phyloP scores from a whole-genome alignment of 1,139 yeast genomes.

The Yamadazyma spencermartinsiae region DNA sequence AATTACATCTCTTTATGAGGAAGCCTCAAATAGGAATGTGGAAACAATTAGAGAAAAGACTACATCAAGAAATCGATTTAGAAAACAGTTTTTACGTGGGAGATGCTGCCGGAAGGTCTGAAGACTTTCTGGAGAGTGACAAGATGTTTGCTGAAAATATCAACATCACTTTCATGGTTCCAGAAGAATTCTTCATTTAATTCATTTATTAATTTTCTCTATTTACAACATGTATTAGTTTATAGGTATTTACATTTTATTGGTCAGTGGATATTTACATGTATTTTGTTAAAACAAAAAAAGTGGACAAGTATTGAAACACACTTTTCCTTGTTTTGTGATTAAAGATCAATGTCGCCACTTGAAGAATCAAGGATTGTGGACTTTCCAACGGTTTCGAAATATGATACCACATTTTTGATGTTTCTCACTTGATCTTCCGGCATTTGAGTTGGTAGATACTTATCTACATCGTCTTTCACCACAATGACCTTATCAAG shows the following conservation, averaged over 20 bases:
- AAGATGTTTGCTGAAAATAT: constrained; percentile 59
- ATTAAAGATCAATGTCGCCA: constrained; percentile 12
- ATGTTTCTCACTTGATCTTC: constrained; percentile 32
- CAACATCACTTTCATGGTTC: constrained; percentile 57
- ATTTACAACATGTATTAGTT: constrained; percentile 6
- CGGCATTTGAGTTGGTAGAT: constrained; percentile 24
- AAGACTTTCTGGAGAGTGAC: constrained; percentile 82
- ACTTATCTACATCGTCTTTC: constrained; percentile 27
- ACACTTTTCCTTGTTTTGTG: neutral
- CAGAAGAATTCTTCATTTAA: constrained; percentile 58
- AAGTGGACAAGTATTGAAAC: too few species aligned
- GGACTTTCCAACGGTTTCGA: constrained; percentile 56
- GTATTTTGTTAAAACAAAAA: constrained; percentile 2
- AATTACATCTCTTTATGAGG: constrained; percentile 48
- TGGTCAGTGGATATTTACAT: neutral
- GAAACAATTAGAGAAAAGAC: constrained; percentile 40
- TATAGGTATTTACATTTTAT: constrained; percentile 3
- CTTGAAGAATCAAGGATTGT: constrained; percentile 21
- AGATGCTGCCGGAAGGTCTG: constrained; percentile 87
- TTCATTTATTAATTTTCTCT: too few species aligned
- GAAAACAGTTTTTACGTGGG: constrained; percentile 74
- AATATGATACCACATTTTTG: constrained; percentile 53
- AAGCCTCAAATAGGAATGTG: constrained; percentile 83
- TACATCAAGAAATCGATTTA: constrained; percentile 38
- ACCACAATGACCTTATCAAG: constrained; percentile 43